Evolutionary conservation across 208 protist genomes (phyloP).

Genomic region (Acanthamoeba quina): DNA sequence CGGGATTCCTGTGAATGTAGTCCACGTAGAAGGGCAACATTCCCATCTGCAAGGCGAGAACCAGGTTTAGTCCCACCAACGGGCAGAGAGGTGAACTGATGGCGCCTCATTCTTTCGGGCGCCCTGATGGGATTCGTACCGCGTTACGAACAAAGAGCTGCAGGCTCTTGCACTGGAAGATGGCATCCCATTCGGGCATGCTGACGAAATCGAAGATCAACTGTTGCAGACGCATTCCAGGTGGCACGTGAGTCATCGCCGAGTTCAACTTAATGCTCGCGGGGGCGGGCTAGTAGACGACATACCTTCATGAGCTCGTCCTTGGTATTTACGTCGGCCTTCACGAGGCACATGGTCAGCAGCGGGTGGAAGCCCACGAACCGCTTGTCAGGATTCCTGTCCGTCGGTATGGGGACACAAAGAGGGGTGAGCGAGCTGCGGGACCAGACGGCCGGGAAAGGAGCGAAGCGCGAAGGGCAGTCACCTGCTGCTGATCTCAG

Average conservation of each 20-base stretch:
- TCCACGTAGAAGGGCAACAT: conserved; percentile 63
- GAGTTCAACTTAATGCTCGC: neutral
- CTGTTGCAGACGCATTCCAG: neutral
- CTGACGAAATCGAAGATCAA: conserved; percentile 37
- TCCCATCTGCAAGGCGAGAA: conserved; percentile 1
- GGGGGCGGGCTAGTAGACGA: neutral
- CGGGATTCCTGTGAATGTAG: conserved; percentile 55
- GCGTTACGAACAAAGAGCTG: conserved; percentile 43
- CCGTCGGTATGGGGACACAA: neutral
- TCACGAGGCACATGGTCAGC: conserved; percentile 43
- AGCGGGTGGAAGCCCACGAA: conserved; percentile 55
- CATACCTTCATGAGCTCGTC: conserved; percentile 31
- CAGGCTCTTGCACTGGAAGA: conserved; percentile 48
- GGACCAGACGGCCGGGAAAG: neutral
- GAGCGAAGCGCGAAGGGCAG: neutral
- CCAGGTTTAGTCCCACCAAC: neutral
- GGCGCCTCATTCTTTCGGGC: neutral
- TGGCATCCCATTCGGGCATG: conserved; percentile 28
- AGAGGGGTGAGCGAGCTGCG: neutral
- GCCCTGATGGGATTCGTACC: neutral
- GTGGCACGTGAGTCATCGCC: neutral
- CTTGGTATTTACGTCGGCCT: neutral
- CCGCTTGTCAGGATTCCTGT: conserved; percentile 52
- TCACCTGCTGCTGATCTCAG: conserved; percentile 31
- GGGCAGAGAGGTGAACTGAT: neutral